Evolutionary conservation across 1,139 yeast species (phyloP).

Genomic region (Candida tunisiensis): DNA sequence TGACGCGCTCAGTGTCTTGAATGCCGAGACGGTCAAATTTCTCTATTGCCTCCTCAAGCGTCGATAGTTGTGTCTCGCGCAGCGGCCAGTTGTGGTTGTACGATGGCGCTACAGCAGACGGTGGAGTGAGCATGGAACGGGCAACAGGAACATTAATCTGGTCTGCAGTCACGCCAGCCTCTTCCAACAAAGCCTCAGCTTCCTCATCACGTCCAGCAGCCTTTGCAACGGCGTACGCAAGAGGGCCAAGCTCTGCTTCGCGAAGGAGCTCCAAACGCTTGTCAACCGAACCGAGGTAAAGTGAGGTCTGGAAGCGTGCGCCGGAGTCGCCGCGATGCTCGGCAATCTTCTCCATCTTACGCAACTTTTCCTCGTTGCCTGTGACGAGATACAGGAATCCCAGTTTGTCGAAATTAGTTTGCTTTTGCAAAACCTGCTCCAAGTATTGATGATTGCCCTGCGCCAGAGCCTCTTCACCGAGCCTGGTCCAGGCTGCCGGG

Average conservation of each 20-base stretch:
- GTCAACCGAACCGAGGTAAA: slow-evolving; percentile 60
- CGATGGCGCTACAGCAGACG: slow-evolving; percentile 29
- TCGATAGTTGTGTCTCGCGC: slow-evolving; percentile 52
- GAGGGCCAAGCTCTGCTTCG: slow-evolving; percentile 66
- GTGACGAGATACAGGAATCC: slow-evolving; percentile 75
- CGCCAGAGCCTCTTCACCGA: slow-evolving; percentile 71
- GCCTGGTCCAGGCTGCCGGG: slow-evolving; percentile 57
- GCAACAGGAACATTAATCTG: slow-evolving; percentile 60
- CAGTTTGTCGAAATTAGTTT: slow-evolving; percentile 72
- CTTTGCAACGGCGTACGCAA: slow-evolving; percentile 89
- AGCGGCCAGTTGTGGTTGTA: slow-evolving; percentile 65
- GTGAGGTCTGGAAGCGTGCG: slow-evolving; percentile 67
- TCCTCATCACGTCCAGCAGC: slow-evolving; percentile 65
- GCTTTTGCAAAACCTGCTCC: slow-evolving; percentile 80
- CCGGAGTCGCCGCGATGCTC: slow-evolving; percentile 74
- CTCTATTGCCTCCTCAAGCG: slow-evolving; percentile 76
- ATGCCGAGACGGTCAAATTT: slow-evolving; percentile 48
- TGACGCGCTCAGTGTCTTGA: slow-evolving; percentile 27
- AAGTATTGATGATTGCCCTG: slow-evolving; percentile 83
- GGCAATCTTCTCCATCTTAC: slow-evolving; percentile 80
- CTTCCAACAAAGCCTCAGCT: slow-evolving; percentile 53
- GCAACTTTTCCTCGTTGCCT: slow-evolving; percentile 61
- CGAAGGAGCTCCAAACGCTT: slow-evolving; percentile 62
- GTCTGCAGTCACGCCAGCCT: slow-evolving; percentile 40
- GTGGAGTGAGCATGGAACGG: too few relatives aligned